phyloP scores from a whole-genome alignment of 1,284 basidiomycete genomes.

The Puccinia triticina region DNA sequence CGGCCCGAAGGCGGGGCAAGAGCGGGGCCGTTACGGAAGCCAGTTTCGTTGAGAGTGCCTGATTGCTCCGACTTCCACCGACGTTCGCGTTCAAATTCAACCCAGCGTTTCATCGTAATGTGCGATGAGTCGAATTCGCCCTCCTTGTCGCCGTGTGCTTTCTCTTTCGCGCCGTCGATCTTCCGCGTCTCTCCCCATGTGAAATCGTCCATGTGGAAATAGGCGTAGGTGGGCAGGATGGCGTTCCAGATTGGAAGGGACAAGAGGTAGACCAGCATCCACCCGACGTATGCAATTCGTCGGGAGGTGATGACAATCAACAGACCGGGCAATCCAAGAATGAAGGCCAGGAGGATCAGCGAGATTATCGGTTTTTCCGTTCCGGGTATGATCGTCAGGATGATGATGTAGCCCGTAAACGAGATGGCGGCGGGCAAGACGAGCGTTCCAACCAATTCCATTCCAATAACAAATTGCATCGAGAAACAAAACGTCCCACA shows the following conservation, averaged over 20 bases:
- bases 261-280: slow-evolving; percentile 63
- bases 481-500: slow-evolving; percentile 64
- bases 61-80: slow-evolving; percentile 78
- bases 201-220: slow-evolving; percentile 62
- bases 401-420: slow-evolving; percentile 61
- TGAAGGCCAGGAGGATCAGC: slow-evolving; percentile 60
- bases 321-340: slow-evolving; percentile 63
- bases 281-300: slow-evolving; percentile 62
- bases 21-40: slow-evolving; percentile 7
- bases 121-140: slow-evolving; percentile 93
- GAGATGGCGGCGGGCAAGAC: slow-evolving; percentile 63
- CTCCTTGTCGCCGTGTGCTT: slow-evolving; percentile 65
- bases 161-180: slow-evolving; percentile 56
- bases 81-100: slow-evolving; percentile 93
- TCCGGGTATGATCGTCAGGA: slow-evolving; percentile 56
- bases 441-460: slow-evolving; percentile 63
- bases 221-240: slow-evolving; percentile 58
- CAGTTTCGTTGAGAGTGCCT: not conserved
- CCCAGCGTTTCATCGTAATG: slow-evolving; percentile 99
- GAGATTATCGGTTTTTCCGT: slow-evolving; percentile 56
- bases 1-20: slow-evolving; percentile 30
- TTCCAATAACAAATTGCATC: slow-evolving; percentile 61
- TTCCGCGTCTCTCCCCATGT: slow-evolving; percentile 62
- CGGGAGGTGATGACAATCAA: slow-evolving; percentile 63
- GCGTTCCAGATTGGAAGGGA: slow-evolving; percentile 64